Base-by-base conservation (phyloP, 768 basidiomycete genomes). In the Suillus discolor region DNA sequence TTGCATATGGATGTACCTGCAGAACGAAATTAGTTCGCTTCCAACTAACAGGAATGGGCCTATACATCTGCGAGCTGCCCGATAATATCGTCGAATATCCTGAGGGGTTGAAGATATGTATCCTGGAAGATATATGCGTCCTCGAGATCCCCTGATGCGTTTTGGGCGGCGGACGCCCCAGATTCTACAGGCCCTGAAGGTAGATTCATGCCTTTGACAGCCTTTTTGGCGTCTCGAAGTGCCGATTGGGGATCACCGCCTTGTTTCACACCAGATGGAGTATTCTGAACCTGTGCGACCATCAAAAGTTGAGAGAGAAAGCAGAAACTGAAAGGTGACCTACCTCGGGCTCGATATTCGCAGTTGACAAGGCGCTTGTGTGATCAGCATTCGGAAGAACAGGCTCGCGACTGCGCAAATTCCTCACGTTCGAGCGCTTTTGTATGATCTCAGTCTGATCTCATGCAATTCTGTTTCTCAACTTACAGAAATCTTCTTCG, bases 1-100 rank as follows among this genome's bases (percentile, higher is more conserved):
- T 36, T 36, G 34, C 34, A 36, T 36, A 36, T 6, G 63, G 63
- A 45, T 64, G 63, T 8, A 64, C 28, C 63, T 64, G 13, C 2
- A 15, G 15, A 16, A 15, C 5, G 16, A 3, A 6, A 44, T n/a
- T 39, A 42, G 41, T 20, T 28, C 28, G 20, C 11, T 11, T 62
- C 45, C 47, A 28, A 62, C 18, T 13, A 4, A 12, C 4, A 47
- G 23, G 12, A n/a, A 62, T 47, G 18, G 12, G n/a, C 1, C 18
- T 36, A 57, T 39, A 63, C 62, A 25, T 42, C 38, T 6, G 62
- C 28, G 16, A 63, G 13, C 12, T 13, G 25, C 13, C 13, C 42
- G 15, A 49, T 41, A 12, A 57, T 3, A 6, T 3, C 16, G 47
- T 57, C 42, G 9, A 63, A 63, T 25, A 63, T 34, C 34, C 13